Percentiles rank a stretch among this genome's conserved stretches.
Conservation (phyloP, 768 basidiomycete species). For the Rhizopogon vinicolor region DNA sequence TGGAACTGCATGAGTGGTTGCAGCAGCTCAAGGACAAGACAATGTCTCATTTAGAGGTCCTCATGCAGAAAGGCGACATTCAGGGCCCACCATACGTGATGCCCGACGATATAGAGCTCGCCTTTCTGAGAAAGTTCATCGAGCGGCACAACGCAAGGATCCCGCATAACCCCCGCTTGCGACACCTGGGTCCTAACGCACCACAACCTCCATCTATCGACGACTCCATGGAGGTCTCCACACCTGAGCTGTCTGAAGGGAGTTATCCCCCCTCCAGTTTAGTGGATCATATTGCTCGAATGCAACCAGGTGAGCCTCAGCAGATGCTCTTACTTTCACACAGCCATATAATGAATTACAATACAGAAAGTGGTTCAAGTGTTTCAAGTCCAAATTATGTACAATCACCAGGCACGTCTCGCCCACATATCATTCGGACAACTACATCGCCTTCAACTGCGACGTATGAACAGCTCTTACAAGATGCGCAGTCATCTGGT, state of each 20-base stretch:
- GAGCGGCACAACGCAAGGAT: conserved; percentile 73
- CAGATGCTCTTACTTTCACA: neutral
- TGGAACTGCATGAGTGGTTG: conserved; percentile 86
- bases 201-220: conserved; percentile 27
- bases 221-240: conserved; percentile 29
- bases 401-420: conserved; percentile 27
- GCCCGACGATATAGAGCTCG: conserved; percentile 73
- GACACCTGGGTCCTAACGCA: conserved; percentile 38
- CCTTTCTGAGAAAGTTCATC: conserved; percentile 78
- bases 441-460: conserved; percentile 49
- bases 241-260: conserved; percentile 29
- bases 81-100: conserved; percentile 79
- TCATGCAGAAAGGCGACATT: conserved; percentile 87
- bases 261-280: conserved; percentile 25
- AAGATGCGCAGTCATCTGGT: conserved; percentile 61
- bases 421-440: conserved; percentile 35
- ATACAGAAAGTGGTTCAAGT: conserved; percentile 21
- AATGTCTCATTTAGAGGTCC: conserved; percentile 81
- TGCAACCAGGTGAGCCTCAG: conserved; percentile 26
- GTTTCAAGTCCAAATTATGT: conserved; percentile 28
- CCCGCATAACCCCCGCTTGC: conserved; percentile 76
- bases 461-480: conserved; percentile 47
- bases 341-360: neutral
- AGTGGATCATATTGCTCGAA: conserved; percentile 30
- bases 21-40: conserved; percentile 87